Evolutionary conservation across 1,139 yeast genomes (phyloP).

Genomic region (Hanseniaspora gamundiae): DNA sequence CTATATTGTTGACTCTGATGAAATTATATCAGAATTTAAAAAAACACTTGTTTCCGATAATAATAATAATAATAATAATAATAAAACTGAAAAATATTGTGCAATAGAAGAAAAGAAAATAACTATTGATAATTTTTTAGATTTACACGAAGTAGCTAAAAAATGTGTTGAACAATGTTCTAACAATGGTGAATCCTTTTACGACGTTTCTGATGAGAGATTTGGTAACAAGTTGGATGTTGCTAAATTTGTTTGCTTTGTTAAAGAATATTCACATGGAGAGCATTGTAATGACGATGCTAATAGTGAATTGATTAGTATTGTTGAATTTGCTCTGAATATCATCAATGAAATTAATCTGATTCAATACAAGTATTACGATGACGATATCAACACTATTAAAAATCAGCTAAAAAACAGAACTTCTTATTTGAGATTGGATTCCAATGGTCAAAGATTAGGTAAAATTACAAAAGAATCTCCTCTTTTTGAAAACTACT

Average conservation of each 20-base stretch:
- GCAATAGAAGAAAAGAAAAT: background rate
- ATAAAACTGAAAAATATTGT: background rate
- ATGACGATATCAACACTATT: constrained; percentile 55
- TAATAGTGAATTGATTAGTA: background rate
- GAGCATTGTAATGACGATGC: constrained; percentile 12
- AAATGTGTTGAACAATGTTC: background rate
- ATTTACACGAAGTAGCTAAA: background rate
- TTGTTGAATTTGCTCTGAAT: constrained; percentile 27
- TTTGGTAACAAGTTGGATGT: constrained; percentile 44
- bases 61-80: constrained; percentile 1
- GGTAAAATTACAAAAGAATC: constrained; percentile 45
- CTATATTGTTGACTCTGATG: constrained; percentile 53
- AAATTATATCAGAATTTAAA: constrained; percentile 23
- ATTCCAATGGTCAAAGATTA: constrained; percentile 64
- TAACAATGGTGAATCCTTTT: constrained; percentile 17
- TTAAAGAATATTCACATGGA: constrained; percentile 28
- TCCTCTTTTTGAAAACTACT: constrained; percentile 79
- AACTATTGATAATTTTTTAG: background rate
- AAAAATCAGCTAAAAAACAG: constrained; percentile 62
- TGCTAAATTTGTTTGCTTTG: constrained; percentile 35
- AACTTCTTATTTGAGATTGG: constrained; percentile 63
- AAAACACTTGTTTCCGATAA: no score
- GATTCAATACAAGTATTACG: constrained; percentile 62
- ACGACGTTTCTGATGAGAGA: constrained; percentile 33
- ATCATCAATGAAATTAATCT: constrained; percentile 69